These are phyloP conservation scores for Aspergillus transmontanensis DNA, from an alignment of 2,329 filamentous ascomycete genomes.

Conservation along the genomic window DNA sequence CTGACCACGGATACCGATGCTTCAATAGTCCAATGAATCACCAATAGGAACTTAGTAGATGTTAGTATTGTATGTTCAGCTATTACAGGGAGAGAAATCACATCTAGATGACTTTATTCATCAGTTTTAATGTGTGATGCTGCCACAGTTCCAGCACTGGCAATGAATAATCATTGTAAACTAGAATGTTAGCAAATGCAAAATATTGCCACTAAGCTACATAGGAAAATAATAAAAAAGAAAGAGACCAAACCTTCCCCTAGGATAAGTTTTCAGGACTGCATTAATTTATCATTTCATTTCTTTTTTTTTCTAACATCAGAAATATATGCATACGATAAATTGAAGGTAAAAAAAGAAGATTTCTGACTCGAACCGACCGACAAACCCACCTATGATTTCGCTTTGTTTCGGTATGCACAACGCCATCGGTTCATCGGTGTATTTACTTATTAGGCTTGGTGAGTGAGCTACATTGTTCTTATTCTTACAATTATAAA, in stretches of 20 bases:
- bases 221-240: neutral
- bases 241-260: neutral
- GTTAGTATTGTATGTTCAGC: neutral
- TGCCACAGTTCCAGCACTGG: neutral
- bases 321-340: neutral
- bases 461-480: neutral
- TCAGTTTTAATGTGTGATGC: neutral
- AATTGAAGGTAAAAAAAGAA: neutral
- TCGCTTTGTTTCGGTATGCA: neutral
- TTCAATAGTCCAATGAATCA: neutral
- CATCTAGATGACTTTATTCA: neutral
- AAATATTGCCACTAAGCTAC: neutral
- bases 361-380: neutral
- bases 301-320: neutral
- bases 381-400: neutral
- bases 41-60: neutral
- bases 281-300: neutral
- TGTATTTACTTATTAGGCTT: conserved; percentile 19
- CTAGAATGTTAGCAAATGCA: neutral
- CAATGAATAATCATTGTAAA: neutral
- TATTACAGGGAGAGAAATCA: neutral
- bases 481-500: neutral
- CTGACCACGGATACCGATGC: neutral
- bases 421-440: conserved; percentile 19
- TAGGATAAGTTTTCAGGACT: neutral